phyloP scores from a whole-genome alignment of 306 rosid species.

The Abrus pulchellus region DNA sequence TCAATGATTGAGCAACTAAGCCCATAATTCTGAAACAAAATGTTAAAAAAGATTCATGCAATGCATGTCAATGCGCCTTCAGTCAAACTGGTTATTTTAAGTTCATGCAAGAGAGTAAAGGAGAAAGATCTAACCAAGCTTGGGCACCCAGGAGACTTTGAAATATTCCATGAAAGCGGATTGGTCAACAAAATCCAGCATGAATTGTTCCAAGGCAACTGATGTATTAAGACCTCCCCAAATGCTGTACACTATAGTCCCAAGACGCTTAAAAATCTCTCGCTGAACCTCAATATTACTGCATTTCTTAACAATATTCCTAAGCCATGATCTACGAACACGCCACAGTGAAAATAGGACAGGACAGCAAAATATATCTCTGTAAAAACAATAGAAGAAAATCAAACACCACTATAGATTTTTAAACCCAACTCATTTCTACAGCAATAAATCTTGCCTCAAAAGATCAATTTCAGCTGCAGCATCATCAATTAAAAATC shows the following conservation, averaged over 20 bases:
- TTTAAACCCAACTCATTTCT: slow-evolving; percentile 29
- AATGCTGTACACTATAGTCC: slow-evolving; percentile 71
- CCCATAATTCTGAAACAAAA: slow-evolving; percentile 32
- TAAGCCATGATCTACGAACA: slow-evolving; percentile 90
- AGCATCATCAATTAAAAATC: slow-evolving; percentile 89
- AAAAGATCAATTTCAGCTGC: slow-evolving; percentile 87
- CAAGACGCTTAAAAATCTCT: slow-evolving; percentile 88
- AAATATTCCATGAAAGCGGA: slow-evolving; percentile 90
- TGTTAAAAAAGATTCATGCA: neutral
- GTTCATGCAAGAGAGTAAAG: slow-evolving; percentile 48
- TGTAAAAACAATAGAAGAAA: slow-evolving; percentile 56
- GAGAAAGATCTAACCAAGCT: slow-evolving; percentile 82
- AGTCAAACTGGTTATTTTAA: slow-evolving; percentile 5
- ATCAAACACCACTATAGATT: neutral
- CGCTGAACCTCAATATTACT: slow-evolving; percentile 77
- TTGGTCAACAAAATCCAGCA: slow-evolving; percentile 87
- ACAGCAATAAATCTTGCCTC: slow-evolving; percentile 65
- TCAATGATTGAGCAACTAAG: slow-evolving; percentile 9
- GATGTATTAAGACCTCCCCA: slow-evolving; percentile 71
- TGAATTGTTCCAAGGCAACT: slow-evolving; percentile 66
- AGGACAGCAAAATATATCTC: slow-evolving; percentile 86
- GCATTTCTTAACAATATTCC: slow-evolving; percentile 86
- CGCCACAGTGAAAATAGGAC: slow-evolving; percentile 93
- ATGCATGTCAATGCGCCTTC: slow-evolving; percentile 7
- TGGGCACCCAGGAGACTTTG: slow-evolving; percentile 83